phyloP scores from a whole-genome alignment of 495 filamentous ascomycete genomes.

The Venustampulla echinocandica region DNA sequence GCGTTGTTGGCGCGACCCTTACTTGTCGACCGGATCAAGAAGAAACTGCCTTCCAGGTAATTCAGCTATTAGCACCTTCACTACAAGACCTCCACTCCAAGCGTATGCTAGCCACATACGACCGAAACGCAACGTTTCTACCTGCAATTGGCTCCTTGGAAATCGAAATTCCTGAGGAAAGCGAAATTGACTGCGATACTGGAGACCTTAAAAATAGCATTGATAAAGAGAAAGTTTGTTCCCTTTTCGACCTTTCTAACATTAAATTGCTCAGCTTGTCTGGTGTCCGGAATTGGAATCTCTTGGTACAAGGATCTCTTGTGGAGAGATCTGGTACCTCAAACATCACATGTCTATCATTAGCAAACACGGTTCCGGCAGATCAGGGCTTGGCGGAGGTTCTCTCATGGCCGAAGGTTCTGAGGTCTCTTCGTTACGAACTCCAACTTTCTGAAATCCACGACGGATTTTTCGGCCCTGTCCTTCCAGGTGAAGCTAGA shows the following conservation, averaged over 20 bases:
- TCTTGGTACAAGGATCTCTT: neutral
- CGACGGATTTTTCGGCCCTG: neutral
- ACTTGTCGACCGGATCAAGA: slow-evolving; percentile 1
- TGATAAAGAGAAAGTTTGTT: neutral
- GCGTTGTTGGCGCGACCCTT: neutral
- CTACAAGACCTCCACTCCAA: neutral
- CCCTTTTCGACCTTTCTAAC: neutral
- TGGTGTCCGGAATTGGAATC: slow-evolving; percentile 1
- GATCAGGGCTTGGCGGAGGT: slow-evolving; percentile 1
- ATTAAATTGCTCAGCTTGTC: neutral
- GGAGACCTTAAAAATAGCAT: neutral
- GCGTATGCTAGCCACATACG: neutral
- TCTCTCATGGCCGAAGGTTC: neutral
- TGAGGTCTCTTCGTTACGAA: slow-evolving; percentile 1
- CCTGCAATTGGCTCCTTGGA: neutral
- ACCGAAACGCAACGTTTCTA: neutral
- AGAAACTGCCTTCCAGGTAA: neutral
- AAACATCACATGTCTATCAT: neutral
- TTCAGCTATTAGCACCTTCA: neutral
- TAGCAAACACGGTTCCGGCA: neutral
- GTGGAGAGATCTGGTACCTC: neutral
- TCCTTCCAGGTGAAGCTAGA: neutral
- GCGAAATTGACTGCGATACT: neutral
- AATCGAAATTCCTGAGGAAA: neutral
- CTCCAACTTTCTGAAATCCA: neutral